Base-by-base conservation (phyloP, 805 yeast species). In the Cyberlindnera euphorbiae region DNA sequence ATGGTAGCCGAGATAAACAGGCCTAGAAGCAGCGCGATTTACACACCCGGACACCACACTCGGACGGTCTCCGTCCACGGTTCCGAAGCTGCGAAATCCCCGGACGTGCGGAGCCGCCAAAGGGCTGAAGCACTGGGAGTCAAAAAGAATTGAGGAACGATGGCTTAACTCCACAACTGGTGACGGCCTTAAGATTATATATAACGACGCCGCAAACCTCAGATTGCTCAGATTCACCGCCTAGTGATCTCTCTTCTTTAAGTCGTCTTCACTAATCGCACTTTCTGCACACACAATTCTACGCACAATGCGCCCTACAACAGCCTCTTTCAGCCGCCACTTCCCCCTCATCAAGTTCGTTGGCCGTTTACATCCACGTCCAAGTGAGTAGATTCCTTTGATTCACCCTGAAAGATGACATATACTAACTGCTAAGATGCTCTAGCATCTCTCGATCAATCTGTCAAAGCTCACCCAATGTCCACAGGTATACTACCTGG, bases 301-400 rank as follows among this genome's bases (percentile, higher is more conserved):
- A 5, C 30, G 9, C 29, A 44, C 11, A 32, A 63, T 62, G 66
- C 64, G 62, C 36, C 49, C 55, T 21, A 48, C 65, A 53, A 56
- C 19, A 39, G 46, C 44, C 39, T 45, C 18, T 10, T 42, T 44
- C 10, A 41, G 23, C 27, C 44, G 44, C 17, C 22, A 19, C 29
- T 47, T 71, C 17, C 96, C 95, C 12, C 67, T 79, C 59, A 90
- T 90, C 63, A 82, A 81, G 55, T 90, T 90, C 56, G 74, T 87
- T 31, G 96, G 97, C 28, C 88, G 88, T 31, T 81, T 87, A 33
- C 86, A 80, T 58, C 55, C 66, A 21, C 57, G 64, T 39, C 60
- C 66, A 47, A 68, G 79, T 65, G 63, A 38, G 77, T 69, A 27
- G 26, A 39, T 26, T 14, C 13, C 17, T 11, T 17, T 8, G 13